These are phyloP conservation scores for Pleurotus eryngii DNA, from an alignment of 768 basidiomycete species.

Conservation along the genomic window DNA sequence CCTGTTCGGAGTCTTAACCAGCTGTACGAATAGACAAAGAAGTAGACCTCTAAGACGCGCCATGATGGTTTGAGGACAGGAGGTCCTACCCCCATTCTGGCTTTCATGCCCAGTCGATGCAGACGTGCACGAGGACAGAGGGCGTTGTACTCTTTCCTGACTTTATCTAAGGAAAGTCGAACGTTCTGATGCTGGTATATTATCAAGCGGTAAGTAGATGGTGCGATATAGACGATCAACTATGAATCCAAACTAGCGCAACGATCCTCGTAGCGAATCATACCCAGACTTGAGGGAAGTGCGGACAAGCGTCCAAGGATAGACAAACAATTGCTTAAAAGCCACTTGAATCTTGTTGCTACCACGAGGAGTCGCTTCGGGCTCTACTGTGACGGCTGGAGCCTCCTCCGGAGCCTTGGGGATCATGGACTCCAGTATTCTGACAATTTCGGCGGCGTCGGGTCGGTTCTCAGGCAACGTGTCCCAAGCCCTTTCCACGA, in stretches of 20 bases:
- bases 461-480: slow-evolving; percentile 13
- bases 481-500: slow-evolving; percentile 17
- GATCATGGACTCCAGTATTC: background rate
- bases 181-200: too few relatives aligned
- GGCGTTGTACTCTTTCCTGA: too few relatives aligned
- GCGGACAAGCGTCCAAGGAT: background rate
- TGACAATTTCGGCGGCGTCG: background rate
- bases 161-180: too few relatives aligned
- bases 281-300: background rate
- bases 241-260: background rate
- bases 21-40: too few relatives aligned
- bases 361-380: background rate
- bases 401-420: background rate
- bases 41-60: too few relatives aligned
- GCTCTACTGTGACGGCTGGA: background rate
- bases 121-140: too few relatives aligned
- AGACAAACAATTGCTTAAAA: background rate
- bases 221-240: background rate
- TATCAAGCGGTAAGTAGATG: background rate
- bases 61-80: too few relatives aligned
- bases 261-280: background rate
- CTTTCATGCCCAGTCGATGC: too few relatives aligned
- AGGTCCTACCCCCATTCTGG: background rate
- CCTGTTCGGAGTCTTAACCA: too few relatives aligned
- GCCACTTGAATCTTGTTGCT: too few relatives aligned